Conservation (phyloP, 2,329 filamentous ascomycete genomes). For the Colletotrichum sp. region DNA sequence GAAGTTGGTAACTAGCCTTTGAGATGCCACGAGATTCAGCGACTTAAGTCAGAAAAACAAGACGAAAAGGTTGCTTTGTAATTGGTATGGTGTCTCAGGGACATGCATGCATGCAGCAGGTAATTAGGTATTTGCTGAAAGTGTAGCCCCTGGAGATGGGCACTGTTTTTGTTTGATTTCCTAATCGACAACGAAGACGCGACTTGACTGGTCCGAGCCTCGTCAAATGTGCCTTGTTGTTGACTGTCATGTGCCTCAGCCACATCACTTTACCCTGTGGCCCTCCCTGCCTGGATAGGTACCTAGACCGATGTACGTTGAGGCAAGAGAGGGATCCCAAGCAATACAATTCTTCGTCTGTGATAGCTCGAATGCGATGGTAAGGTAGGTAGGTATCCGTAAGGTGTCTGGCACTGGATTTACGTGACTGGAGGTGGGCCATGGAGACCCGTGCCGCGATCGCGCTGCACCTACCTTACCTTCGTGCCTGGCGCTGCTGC, state of each 20-base stretch:
- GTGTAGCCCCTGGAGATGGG: slow-evolving; percentile 7
- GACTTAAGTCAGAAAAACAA: not conserved
- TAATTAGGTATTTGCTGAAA: not conserved
- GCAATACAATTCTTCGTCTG: not conserved
- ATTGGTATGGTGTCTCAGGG: not conserved
- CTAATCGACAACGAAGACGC: slow-evolving; percentile 16
- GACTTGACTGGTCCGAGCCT: slow-evolving; percentile 14
- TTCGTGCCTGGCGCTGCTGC: not conserved
- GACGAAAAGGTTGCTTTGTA: not conserved
- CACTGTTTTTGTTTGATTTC: slow-evolving; percentile 20
- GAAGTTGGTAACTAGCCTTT: not conserved
- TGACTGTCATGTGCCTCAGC: not conserved
- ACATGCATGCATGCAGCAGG: not conserved
- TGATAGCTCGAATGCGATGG: not conserved
- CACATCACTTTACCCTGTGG: not conserved
- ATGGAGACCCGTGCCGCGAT: slow-evolving; percentile 9
- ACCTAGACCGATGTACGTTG: not conserved
- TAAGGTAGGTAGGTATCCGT: not conserved
- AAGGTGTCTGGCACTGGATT: not conserved
- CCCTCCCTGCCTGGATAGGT: not conserved
- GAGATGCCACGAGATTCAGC: not conserved
- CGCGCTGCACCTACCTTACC: not conserved
- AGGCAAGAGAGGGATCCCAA: not conserved
- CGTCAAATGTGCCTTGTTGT: not conserved
- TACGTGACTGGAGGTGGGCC: not conserved